Percentiles rank a stretch among this genome's conserved stretches.
phyloP scores from a whole-genome alignment of 2,329 filamentous ascomycete genomes.

The Claviceps sp. region DNA sequence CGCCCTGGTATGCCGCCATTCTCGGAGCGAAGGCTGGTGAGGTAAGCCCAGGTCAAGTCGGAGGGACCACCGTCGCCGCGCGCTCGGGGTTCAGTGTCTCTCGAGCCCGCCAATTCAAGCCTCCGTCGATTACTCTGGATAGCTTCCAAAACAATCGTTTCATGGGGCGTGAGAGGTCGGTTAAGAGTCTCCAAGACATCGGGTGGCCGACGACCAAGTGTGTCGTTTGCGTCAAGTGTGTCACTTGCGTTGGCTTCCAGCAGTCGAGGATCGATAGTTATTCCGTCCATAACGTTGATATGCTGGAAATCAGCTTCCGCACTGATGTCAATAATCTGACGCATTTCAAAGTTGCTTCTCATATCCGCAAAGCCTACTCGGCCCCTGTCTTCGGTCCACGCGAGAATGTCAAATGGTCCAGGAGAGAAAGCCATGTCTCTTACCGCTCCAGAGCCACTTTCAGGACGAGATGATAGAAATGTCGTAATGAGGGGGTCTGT shows the following conservation, averaged over 20 bases:
- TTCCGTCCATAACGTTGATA: slow-evolving; percentile 41
- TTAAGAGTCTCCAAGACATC: slow-evolving; percentile 32
- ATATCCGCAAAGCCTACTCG: slow-evolving; percentile 63
- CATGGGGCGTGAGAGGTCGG: slow-evolving; percentile 37
- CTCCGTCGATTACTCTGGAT: slow-evolving; percentile 40
- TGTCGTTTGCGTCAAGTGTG: neutral
- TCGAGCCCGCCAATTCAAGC: slow-evolving; percentile 27
- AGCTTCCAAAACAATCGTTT: slow-evolving; percentile 43
- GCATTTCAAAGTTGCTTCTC: slow-evolving; percentile 49
- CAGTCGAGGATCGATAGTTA: slow-evolving; percentile 39
- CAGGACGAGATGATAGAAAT: slow-evolving; percentile 65
- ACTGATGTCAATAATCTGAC: slow-evolving; percentile 56
- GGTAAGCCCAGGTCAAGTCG: slow-evolving; percentile 10
- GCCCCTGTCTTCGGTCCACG: slow-evolving; percentile 85
- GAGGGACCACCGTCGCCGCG: slow-evolving; percentile 5
- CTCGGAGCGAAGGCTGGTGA: slow-evolving; percentile 9
- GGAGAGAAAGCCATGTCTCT: slow-evolving; percentile 88
- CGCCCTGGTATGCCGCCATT: slow-evolving; percentile 16
- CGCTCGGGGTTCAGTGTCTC: slow-evolving; percentile 14
- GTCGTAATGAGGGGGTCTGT: slow-evolving; percentile 55
- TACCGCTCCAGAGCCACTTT: slow-evolving; percentile 61
- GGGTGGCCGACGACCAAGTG: slow-evolving; percentile 7
- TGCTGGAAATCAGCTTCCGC: slow-evolving; percentile 43
- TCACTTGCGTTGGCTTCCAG: slow-evolving; percentile 29
- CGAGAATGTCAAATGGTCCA: slow-evolving; percentile 75